phyloP scores from a whole-genome alignment of 345 rosid genomes.

The Nephelium lappaceum region DNA sequence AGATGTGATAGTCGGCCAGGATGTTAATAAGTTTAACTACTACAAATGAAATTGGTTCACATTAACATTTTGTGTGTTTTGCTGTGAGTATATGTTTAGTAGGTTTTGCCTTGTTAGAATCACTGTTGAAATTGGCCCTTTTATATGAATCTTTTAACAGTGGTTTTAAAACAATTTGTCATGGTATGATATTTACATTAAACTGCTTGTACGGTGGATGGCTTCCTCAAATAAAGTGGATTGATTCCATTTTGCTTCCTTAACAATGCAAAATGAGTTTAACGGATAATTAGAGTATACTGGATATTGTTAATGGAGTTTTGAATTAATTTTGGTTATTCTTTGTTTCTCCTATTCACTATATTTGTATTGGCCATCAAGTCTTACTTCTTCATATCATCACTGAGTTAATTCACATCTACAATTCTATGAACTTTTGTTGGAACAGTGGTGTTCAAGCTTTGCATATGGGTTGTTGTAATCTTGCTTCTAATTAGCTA shows the following conservation, averaged over 20 bases:
- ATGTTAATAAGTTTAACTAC: not conserved
- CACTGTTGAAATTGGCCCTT: not conserved
- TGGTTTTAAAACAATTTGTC: not conserved
- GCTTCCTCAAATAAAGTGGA: constrained; percentile 3
- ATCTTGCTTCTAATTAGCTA: constrained; percentile 5
- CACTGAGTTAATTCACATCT: too few relatives aligned
- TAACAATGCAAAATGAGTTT: not conserved
- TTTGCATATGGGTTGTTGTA: not conserved
- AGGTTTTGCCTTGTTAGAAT: not conserved
- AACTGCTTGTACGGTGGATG: not conserved
- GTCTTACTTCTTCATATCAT: too few relatives aligned
- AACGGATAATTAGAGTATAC: not conserved
- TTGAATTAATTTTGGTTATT: too few relatives aligned
- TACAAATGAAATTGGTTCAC: not conserved
- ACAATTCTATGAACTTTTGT: too few relatives aligned
- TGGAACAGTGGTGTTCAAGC: not conserved
- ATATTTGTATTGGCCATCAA: too few relatives aligned
- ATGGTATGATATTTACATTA: too few relatives aligned
- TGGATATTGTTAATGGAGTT: not conserved
- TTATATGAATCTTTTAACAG: too few relatives aligned
- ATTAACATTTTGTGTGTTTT: too few relatives aligned
- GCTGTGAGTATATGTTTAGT: not conserved
- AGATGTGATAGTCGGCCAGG: not conserved
- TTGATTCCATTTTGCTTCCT: not conserved
- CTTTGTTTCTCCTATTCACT: too few relatives aligned